These are phyloP conservation scores for Cyberlindnera mississippiensis DNA, from an alignment of 805 yeast species.

Conservation along the genomic window DNA sequence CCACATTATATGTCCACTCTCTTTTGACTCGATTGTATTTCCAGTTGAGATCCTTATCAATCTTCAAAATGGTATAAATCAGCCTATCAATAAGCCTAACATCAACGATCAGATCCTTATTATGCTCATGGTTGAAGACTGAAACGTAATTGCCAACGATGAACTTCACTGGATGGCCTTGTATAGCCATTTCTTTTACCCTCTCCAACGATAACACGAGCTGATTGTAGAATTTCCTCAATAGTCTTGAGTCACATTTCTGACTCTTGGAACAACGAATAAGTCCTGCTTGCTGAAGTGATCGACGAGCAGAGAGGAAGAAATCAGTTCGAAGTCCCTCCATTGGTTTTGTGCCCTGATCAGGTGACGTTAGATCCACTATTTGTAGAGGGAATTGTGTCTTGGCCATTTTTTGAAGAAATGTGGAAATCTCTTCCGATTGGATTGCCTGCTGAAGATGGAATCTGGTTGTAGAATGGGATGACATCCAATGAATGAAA, in stretches of 20 bases:
- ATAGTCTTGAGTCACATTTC: constrained; percentile 17
- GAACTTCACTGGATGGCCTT: neutral
- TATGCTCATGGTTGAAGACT: constrained; percentile 5
- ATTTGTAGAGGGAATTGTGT: constrained; percentile 15
- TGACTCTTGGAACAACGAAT: constrained; percentile 23
- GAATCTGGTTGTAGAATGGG: constrained; percentile 12
- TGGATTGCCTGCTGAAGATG: constrained; percentile 17
- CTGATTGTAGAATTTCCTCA: constrained; percentile 14
- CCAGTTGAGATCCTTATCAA: constrained; percentile 9
- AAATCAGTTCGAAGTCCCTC: constrained; percentile 19
- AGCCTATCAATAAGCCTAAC: constrained; percentile 4
- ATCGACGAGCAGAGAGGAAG: constrained; percentile 28
- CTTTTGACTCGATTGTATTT: constrained; percentile 2
- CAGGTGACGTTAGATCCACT: constrained; percentile 11
- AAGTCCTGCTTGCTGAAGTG: constrained; percentile 20
- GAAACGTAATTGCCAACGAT: neutral
- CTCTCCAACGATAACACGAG: constrained; percentile 1
- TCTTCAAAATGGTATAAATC: constrained; percentile 5
- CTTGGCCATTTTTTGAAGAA: constrained; percentile 18
- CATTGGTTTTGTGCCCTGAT: constrained; percentile 6
- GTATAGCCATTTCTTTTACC: neutral
- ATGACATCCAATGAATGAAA: constrained; percentile 24
- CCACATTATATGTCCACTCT: constrained; percentile 11
- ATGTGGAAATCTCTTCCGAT: constrained; percentile 10
- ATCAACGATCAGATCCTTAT: constrained; percentile 4